Percentiles rank a stretch among this genome's conserved stretches.
Conservation (phyloP, 2,329 filamentous ascomycete genomes). For the Talaromyces sp. region DNA sequence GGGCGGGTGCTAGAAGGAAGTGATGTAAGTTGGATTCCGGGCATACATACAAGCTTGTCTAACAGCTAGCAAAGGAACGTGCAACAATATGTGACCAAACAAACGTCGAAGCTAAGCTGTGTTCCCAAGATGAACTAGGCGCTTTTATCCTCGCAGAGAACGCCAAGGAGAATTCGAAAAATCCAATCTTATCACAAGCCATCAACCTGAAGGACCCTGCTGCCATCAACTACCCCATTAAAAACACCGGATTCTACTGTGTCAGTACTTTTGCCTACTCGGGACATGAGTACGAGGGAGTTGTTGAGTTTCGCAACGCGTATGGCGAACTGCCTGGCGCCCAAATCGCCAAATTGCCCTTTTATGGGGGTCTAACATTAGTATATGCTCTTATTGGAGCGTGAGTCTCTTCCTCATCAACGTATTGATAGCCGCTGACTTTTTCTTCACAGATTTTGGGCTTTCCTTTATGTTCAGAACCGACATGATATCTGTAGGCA, state of each 20-base stretch:
- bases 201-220: conserved; percentile 71
- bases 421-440: conserved; percentile 15
- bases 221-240: conserved; percentile 73
- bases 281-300: conserved; percentile 64
- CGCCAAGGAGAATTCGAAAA: conserved; percentile 64
- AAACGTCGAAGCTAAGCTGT: conserved; percentile 63
- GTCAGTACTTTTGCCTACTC: conserved; percentile 71
- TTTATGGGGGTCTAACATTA: conserved; percentile 91
- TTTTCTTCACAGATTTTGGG: conserved; percentile 65
- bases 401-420: conserved; percentile 36
- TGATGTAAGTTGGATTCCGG: conserved; percentile 43
- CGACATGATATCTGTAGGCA: conserved; percentile 73
- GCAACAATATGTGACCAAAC: conserved; percentile 71
- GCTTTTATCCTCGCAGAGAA: conserved; percentile 78
- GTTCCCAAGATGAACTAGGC: conserved; percentile 71
- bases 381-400: conserved; percentile 81
- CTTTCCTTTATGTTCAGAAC: conserved; percentile 91
- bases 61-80: conserved; percentile 40
- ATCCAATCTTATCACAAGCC: conserved; percentile 70
- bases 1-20: conserved; percentile 58
- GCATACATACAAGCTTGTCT: conserved; percentile 19
- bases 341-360: conserved; percentile 94
- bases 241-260: conserved; percentile 94
- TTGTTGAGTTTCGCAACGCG: conserved; percentile 89
- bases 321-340: conserved; percentile 93